A percentile compares a stretch with the other conserved stretches of the same genome.
Evolutionary conservation across 2,329 filamentous ascomycete species (phyloP).

Genomic region (Cladosporium sp.): DNA sequence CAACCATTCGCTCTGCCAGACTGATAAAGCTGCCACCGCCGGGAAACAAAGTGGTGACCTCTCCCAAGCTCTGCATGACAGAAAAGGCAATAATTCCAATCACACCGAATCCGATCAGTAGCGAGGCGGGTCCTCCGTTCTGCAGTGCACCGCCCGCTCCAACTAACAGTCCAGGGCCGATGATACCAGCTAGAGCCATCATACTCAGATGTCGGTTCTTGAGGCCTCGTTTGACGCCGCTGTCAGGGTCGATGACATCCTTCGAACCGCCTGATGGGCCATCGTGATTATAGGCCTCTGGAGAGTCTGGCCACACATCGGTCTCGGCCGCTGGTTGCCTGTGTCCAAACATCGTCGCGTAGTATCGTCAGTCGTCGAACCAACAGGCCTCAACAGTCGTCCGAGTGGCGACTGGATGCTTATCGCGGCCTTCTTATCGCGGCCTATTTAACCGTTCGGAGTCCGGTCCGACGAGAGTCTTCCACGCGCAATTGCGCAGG

Average conservation of each 20-base stretch:
- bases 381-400: not conserved
- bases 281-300: constrained; percentile 4
- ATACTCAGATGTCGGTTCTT: constrained; percentile 65
- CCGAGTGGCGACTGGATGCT: not conserved
- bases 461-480: not conserved
- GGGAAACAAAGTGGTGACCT: constrained; percentile 68
- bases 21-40: constrained; percentile 67
- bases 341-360: constrained; percentile 4
- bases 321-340: constrained; percentile 6
- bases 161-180: constrained; percentile 63
- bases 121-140: constrained; percentile 64
- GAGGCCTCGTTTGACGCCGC: constrained; percentile 63
- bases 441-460: too few relatives aligned
- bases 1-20: constrained; percentile 65
- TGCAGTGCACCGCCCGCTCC: constrained; percentile 65
- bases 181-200: constrained; percentile 47
- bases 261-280: not conserved
- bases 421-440: not conserved
- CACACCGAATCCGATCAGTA: constrained; percentile 68
- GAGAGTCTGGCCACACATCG: constrained; percentile 6
- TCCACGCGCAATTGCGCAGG: not conserved
- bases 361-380: not conserved
- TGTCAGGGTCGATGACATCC: constrained; percentile 38
- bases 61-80: constrained; percentile 69
- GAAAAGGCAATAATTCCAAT: constrained; percentile 64